These are phyloP conservation scores for Conticribra guillardii DNA, from an alignment of 108 stramenopile genomes.

Conservation along the genomic window DNA sequence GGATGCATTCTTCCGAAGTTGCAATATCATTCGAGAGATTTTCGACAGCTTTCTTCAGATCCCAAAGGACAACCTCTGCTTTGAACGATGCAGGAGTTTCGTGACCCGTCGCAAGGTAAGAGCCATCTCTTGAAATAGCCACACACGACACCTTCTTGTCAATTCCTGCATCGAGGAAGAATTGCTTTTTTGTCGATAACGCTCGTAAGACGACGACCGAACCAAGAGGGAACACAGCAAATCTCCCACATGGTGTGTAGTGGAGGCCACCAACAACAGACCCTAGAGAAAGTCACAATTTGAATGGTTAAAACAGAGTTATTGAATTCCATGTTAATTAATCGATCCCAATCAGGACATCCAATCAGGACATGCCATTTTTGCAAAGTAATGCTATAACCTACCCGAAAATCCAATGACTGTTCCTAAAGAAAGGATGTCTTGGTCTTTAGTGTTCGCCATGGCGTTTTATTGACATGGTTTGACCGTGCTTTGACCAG, in stretches of 20 bases:
- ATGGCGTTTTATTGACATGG: too few species aligned
- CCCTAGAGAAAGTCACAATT: too few species aligned
- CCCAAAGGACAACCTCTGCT: constrained; percentile 82
- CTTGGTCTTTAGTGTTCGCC: too few species aligned
- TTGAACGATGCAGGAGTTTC: constrained; percentile 51
- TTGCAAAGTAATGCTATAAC: too few species aligned
- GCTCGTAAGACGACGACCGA: constrained; percentile 50
- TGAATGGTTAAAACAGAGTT: too few species aligned
- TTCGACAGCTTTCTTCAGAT: constrained; percentile 59
- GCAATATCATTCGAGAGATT: constrained; percentile 38
- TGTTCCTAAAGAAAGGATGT: too few species aligned
- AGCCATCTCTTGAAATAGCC: constrained; percentile 72
- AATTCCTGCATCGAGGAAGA: constrained; percentile 82
- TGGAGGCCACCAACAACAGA: constrained; percentile 70
- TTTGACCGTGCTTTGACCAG: too few species aligned
- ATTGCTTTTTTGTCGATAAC: constrained; percentile 45
- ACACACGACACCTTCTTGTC: constrained; percentile 73
- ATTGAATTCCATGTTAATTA: too few species aligned
- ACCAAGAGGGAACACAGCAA: constrained; percentile 65
- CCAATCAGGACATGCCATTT: too few species aligned
- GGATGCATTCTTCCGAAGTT: constrained; percentile 47
- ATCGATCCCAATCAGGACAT: too few species aligned
- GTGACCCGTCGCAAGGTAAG: constrained; percentile 77
- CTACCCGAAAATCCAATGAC: too few species aligned
- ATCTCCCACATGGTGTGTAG: constrained; percentile 77